These are phyloP conservation scores for Chrysanthemum lavandulifolium DNA, from an alignment of 129 eudicot genomes.

Conservation along the genomic window DNA sequence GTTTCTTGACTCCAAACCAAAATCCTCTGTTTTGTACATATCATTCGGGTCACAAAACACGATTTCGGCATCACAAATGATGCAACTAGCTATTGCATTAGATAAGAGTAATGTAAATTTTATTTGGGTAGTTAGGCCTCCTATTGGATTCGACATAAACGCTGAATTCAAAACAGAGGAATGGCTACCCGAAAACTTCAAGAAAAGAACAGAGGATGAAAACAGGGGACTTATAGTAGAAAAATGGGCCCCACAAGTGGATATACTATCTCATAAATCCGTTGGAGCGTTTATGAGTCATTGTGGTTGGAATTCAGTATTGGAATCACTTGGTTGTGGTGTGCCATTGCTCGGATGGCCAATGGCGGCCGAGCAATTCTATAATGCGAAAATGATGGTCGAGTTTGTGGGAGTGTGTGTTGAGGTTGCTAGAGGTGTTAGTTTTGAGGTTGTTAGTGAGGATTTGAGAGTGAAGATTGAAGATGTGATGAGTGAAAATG, in stretches of 20 bases:
- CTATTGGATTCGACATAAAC: conserved; percentile 49
- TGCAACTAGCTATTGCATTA: conserved; percentile 56
- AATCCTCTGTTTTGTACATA: conserved; percentile 55
- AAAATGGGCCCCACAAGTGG: conserved; percentile 67
- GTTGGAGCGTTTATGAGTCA: conserved; percentile 49
- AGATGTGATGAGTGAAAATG: conserved; percentile 47
- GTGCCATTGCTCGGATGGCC: conserved; percentile 67
- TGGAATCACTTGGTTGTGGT: conserved; percentile 51
- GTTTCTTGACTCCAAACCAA: conserved; percentile 46
- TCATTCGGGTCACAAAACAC: conserved; percentile 74
- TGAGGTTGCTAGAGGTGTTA: conserved; percentile 55
- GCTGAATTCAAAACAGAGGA: conserved; percentile 49
- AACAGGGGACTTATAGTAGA: conserved; percentile 46
- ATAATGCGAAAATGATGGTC: conserved; percentile 51
- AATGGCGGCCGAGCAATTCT: conserved; percentile 56
- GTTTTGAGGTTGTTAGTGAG: conserved; percentile 43
- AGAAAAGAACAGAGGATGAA: conserved; percentile 20
- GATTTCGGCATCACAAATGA: conserved; percentile 63
- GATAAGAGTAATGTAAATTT: conserved; percentile 32
- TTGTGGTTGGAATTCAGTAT: conserved; percentile 73
- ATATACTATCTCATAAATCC: conserved; percentile 47
- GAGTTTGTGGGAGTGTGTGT: conserved; percentile 50
- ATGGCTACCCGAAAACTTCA: conserved; percentile 63
- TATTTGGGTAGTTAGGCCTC: conserved; percentile 72
- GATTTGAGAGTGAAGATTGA: conserved; percentile 51